Percentiles rank a stretch among this genome's conserved stretches.
Evolutionary conservation across 2,329 filamentous ascomycete species (phyloP).

Genomic region (Byssothecium circinans): DNA sequence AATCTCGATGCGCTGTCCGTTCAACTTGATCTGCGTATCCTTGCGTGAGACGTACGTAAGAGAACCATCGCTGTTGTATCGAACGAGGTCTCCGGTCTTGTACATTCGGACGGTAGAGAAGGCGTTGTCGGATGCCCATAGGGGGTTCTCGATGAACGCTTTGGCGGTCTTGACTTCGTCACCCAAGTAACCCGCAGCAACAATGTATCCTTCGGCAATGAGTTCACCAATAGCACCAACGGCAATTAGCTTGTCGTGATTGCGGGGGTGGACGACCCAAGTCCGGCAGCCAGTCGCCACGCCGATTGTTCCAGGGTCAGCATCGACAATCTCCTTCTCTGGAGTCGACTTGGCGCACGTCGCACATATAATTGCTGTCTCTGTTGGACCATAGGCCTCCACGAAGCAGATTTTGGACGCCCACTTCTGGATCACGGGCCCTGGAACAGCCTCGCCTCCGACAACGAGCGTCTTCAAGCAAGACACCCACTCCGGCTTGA

Average conservation of each 20-base stretch:
- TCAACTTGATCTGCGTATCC: constrained; percentile 33
- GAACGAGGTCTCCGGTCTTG: constrained; percentile 28
- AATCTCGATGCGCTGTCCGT: constrained; percentile 26
- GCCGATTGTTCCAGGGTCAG: constrained; percentile 35
- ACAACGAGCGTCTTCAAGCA: constrained; percentile 47
- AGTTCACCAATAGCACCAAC: constrained; percentile 37
- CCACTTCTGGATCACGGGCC: constrained; percentile 50
- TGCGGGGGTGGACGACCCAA: constrained; percentile 47
- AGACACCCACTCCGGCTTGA: constrained; percentile 44
- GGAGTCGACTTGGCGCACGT: constrained; percentile 26
- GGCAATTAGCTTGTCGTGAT: constrained; percentile 40
- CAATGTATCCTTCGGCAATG: constrained; percentile 26
- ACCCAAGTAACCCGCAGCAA: constrained; percentile 23
- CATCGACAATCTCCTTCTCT: constrained; percentile 27
- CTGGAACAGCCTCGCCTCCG: constrained; percentile 48
- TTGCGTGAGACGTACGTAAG: constrained; percentile 29
- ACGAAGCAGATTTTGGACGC: constrained; percentile 46
- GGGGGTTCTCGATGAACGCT: constrained; percentile 22
- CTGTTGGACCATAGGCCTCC: constrained; percentile 47
- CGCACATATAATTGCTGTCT: constrained; percentile 32
- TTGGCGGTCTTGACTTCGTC: constrained; percentile 27
- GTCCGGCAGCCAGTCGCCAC: constrained; percentile 31
- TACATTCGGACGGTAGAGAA: constrained; percentile 22
- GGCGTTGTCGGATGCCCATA: constrained; percentile 10
- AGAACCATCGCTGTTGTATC: constrained; percentile 24